Conservation (phyloP, 1,139 yeast species). For the Taphrina confusa region DNA sequence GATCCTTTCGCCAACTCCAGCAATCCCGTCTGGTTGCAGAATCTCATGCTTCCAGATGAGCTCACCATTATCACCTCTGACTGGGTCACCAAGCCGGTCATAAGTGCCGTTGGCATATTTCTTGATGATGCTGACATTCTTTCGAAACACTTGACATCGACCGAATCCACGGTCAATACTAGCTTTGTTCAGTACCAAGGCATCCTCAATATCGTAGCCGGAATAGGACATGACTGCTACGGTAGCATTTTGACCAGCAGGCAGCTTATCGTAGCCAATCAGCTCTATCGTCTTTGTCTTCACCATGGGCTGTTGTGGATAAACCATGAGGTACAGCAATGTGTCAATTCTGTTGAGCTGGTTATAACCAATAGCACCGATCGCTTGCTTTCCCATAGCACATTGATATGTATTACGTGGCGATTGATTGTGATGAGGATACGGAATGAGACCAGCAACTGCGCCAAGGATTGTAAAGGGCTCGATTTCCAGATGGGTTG, state of each 20-base stretch:
- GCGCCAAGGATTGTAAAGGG: constrained; percentile 97
- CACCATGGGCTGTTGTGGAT: constrained; percentile 99
- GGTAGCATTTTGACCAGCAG: constrained; percentile 98
- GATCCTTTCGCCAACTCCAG: constrained; percentile 90
- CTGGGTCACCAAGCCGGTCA: constrained; percentile 65
- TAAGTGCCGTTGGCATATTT: constrained; percentile 91
- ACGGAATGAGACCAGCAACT: constrained; percentile 98
- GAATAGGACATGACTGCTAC: constrained; percentile 99
- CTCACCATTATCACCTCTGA: constrained; percentile 52
- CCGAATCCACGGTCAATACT: constrained; percentile 97
- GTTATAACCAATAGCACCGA: constrained; percentile 97
- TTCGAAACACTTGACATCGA: constrained; percentile 94
- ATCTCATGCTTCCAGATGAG: constrained; percentile 85
- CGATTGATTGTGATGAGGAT: constrained; percentile 98
- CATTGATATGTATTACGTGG: constrained; percentile 99
- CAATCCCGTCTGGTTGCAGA: constrained; percentile 92
- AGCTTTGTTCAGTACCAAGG: constrained; percentile 86
- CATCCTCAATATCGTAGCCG: constrained; percentile 99
- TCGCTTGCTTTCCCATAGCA: constrained; percentile 99
- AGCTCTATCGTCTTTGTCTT: constrained; percentile 95
- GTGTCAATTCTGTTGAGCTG: constrained; percentile 96
- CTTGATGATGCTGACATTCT: constrained; percentile 84
- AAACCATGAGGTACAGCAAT: constrained; percentile 86
- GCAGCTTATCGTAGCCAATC: constrained; percentile 90
- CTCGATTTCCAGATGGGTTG: constrained; percentile 93